These are phyloP conservation scores for Moesziomyces sp. DNA, from an alignment of 1,284 basidiomycete species.

Conservation along the genomic window DNA sequence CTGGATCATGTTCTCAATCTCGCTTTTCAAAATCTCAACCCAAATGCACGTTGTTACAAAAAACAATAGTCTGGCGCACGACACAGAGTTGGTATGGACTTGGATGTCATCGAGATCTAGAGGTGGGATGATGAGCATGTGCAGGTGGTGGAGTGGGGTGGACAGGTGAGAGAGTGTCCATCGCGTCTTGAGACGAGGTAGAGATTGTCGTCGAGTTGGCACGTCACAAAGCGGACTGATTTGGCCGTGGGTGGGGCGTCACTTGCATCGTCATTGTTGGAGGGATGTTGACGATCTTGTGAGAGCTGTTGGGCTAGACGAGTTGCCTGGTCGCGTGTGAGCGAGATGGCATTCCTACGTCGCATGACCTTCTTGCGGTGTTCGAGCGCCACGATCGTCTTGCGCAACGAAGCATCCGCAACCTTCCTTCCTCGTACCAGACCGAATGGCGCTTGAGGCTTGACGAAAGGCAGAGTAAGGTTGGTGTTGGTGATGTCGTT, in stretches of 20 bases:
- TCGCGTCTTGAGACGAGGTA: conserved; percentile 16
- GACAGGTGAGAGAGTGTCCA: conserved; percentile 11
- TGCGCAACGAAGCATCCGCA: neutral
- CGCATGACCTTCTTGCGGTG: neutral
- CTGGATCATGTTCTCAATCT: conserved; percentile 7
- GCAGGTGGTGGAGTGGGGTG: too few species aligned
- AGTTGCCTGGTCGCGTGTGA: conserved; percentile 1
- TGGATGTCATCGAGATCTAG: too few species aligned
- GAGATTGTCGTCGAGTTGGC: conserved; percentile 8
- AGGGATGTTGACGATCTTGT: too few species aligned
- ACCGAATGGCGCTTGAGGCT: too few species aligned
- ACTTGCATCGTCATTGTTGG: too few species aligned
- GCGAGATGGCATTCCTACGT: conserved; percentile 12
- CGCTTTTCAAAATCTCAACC: conserved; percentile 39
- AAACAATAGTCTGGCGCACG: too few species aligned
- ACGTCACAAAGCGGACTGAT: neutral
- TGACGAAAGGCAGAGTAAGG: neutral
- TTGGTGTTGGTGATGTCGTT: conserved; percentile 4
- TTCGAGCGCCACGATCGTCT: neutral
- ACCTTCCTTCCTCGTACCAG: neutral
- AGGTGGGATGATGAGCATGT: too few species aligned
- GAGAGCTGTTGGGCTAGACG: neutral
- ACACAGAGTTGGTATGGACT: too few species aligned
- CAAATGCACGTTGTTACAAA: neutral
- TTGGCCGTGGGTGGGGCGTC: too few species aligned